A percentile compares a stretch with the other conserved stretches of the same genome.
Conservation (phyloP, 2,329 filamentous ascomycete species). For the Cytospora chrysosperma region DNA sequence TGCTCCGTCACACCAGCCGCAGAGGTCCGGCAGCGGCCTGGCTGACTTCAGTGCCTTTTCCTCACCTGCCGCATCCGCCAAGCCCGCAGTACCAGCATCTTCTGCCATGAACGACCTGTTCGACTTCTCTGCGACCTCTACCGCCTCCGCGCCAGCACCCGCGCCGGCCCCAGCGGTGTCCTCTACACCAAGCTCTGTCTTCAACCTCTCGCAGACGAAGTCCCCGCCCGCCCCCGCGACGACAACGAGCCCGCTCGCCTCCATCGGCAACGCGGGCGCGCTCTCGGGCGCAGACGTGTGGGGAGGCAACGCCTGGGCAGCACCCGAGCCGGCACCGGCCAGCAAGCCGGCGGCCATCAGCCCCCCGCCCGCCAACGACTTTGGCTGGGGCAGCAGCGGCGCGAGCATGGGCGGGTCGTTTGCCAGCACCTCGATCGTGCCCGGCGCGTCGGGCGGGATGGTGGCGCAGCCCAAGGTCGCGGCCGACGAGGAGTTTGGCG, state of each 20-base stretch:
- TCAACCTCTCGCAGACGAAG: slow-evolving; percentile 70
- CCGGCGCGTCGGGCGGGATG: slow-evolving; percentile 65
- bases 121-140: slow-evolving; percentile 60
- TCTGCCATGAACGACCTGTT: slow-evolving; percentile 77
- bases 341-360: slow-evolving; percentile 49
- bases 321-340: slow-evolving; percentile 53
- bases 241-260: slow-evolving; percentile 36
- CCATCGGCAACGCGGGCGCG: slow-evolving; percentile 36
- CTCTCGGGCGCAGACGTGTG: slow-evolving; percentile 67
- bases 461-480: slow-evolving; percentile 66
- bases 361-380: slow-evolving; percentile 48
- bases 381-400: slow-evolving; percentile 53
- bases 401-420: slow-evolving; percentile 40
- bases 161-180: slow-evolving; percentile 42
- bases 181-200: slow-evolving; percentile 62
- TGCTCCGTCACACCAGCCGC: slow-evolving; percentile 39
- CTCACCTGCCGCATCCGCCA: slow-evolving; percentile 41
- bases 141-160: slow-evolving; percentile 43
- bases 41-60: slow-evolving; percentile 65
- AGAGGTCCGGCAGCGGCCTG: slow-evolving; percentile 58
- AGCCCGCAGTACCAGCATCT: slow-evolving; percentile 43
- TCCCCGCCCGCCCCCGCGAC: slow-evolving; percentile 43
- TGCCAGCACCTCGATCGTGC: slow-evolving; percentile 59
- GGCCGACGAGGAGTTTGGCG: slow-evolving; percentile 93
- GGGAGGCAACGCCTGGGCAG: slow-evolving; percentile 83